Evolutionary conservation across 108 stramenopile species (phyloP), one percentile per base, ranked within the genome.

Genomic region (Skeletonema marinoi): DNA sequence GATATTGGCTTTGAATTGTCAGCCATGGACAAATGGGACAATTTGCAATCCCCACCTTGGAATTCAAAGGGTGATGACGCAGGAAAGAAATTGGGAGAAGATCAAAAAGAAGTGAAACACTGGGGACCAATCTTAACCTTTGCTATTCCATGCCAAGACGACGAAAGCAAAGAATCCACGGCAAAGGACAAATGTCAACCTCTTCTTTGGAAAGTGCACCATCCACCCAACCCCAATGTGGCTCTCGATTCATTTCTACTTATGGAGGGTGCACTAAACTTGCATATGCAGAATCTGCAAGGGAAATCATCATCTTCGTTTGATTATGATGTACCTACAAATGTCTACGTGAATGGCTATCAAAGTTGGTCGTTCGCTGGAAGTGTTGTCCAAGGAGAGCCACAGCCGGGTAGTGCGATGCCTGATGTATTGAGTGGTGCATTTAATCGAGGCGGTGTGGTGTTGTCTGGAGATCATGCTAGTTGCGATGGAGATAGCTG

Each of bases 341-440:
- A 93, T 71, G 86, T 91, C 14, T 96, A 92, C 71, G 81, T 96
- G 32, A 82, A 96, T 68, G 95, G 95, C 30, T 96, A 90, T 80
- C 95, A 96, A 71, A 86, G 84, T 65, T 96, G 95, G 95, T 90
- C 89, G 2, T 96, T 89, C 81, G 71, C 91, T 32, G 95, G 95
- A 58, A 84, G 85, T 48, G 80, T 96, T 21, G 79, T 77, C 35
- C 85, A 86, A 70, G 95, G 95, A 59, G 78, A 90, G 13, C 48
- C 69, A 10, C 95, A 96, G 69, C 95, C 95, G 0, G 79, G 64
- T 63, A 74, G 86, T 64, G 95, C 95, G 56, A 86, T 96, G 89
- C 91, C 91, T 0, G 70, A 88, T 60, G 36, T 91, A n/a, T 87
- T 89, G 46, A 88, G 86, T 54, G 70, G 63, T 16, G 95, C 95